Base-by-base conservation (phyloP, 2,329 filamentous ascomycete genomes). In the Colletotrichum lupini region DNA sequence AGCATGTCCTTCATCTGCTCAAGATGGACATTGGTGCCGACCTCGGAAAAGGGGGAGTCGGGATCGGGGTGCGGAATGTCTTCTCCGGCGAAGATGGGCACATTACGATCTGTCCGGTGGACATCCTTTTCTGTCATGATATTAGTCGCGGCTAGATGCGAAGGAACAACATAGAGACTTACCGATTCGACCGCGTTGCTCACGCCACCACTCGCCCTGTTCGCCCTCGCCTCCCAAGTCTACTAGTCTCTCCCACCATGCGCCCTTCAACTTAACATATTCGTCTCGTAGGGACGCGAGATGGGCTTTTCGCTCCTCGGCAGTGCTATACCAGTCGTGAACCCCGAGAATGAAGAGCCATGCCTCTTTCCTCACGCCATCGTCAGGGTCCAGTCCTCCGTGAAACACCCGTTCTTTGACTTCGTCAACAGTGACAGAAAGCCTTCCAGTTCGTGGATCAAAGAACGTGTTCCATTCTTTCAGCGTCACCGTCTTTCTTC, bases 1-100 rank as follows among this genome's bases (percentile, higher is more conserved):
- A 99, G 92, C 94, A 99, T 97, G 81, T 99, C 97, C 84, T 99
- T 99, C 91, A 99, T 94, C 85, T 99, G 97, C 83, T 99, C 97
- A 75, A 99, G 89, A 82, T 99, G 97, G 6, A 98, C 95, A 78
- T 99, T 99, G 59, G 97, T 99, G 75, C 97, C 97, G 4, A 92
- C 90, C 57, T 95, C 94, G 14, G 96, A 94, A 82, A 98, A 99
- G 0, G 97, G 96, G 0, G 96, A 98, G 74, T 96, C 94, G 0
- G 97, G 97, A 78, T 99, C 97, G 0, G 97, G 97, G 80, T 99
- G 97, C 8, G 97, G 96, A 53, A 95, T 97, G 79, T 98, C 97
- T 83, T 99, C 97, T 74, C 97, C 97, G 9, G 94, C 93, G 81
- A 99, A 99, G 53, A 99, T 93, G n/a, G 94, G 93, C 35, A 99